Evolutionary conservation across 805 yeast genomes (phyloP).

Genomic region (Cyberlindnera mycetangii): DNA sequence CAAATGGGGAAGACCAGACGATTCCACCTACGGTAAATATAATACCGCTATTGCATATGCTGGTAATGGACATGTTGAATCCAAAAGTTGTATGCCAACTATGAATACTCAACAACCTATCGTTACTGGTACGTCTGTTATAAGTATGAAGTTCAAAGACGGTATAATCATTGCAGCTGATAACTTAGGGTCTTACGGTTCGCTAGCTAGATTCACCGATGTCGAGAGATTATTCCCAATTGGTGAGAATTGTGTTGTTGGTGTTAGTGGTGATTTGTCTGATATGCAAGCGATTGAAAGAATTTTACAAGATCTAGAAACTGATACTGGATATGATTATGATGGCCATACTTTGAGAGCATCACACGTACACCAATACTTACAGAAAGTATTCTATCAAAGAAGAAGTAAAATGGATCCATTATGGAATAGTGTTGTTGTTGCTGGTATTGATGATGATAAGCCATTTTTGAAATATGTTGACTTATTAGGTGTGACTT

Average conservation of each 20-base stretch:
- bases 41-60: constrained; percentile 64
- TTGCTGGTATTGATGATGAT: constrained; percentile 81
- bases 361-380: constrained; percentile 83
- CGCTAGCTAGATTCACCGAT: constrained; percentile 81
- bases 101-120: constrained; percentile 92
- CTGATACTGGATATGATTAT: constrained; percentile 75
- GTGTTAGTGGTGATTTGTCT: constrained; percentile 90
- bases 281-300: constrained; percentile 85
- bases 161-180: constrained; percentile 97
- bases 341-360: constrained; percentile 71
- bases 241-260: constrained; percentile 85
- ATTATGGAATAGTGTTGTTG: constrained; percentile 89
- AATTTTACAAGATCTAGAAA: constrained; percentile 71
- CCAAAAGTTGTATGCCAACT: constrained; percentile 46
- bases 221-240: constrained; percentile 82
- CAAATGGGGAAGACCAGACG: constrained; percentile 93
- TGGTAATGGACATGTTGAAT: constrained; percentile 6
- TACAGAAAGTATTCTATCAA: constrained; percentile 77
- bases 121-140: constrained; percentile 94
- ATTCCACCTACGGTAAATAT: constrained; percentile 78
- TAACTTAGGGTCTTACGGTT: constrained; percentile 89
- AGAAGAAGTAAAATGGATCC: constrained; percentile 95
- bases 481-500: constrained; percentile 89
- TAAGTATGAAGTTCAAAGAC: constrained; percentile 83
- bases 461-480: constrained; percentile 80